Base-by-base conservation (phyloP, 139 green algal species). In the Coelastrella sp. region DNA sequence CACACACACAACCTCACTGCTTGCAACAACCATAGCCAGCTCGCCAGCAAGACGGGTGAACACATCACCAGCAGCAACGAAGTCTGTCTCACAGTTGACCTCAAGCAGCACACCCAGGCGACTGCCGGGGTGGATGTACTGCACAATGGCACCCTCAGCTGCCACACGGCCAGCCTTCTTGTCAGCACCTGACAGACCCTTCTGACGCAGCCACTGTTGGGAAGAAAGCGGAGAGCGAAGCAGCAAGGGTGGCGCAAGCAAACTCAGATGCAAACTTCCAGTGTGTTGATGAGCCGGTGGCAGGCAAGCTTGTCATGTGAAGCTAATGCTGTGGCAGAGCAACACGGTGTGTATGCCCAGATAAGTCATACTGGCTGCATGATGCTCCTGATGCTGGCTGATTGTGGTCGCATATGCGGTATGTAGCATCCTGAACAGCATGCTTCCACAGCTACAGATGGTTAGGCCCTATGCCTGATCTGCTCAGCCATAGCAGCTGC, bases 1-100 rank as follows among this genome's bases (percentile, higher is more conserved):
- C 71, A 98, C 96, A 66, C 93, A 95, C 5, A 93, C 92, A 58
- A 95, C 95, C 59, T 97, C 93, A 7, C 92, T 96, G 23, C 95
- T 94, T 5, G 96, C 96, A 47, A 97, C 93, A 90, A 97, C 94
- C 95, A 96, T 97, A 17, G 83, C 91, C 88, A 95, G 68, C 90
- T 93, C 91, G 71, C 32, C 22, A 5, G 94, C 94, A 23, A 99
- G 92, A 74, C 94, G 85, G 85, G 97, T 94, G 95, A 99, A 99
- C 85, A 95, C 95, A 58, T 99, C 97, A n/a, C 92, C 94, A 4
- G 96, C 93, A 0, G 97, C 97, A 77, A 99, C 97, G 93, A 99
- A 99, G 94, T 99, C 97, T 4, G 97, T 99, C 95, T 99, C 97
- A 91, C 96, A 99, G 94, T 99, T 99, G n/a, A 99, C 92, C 95